Evolutionary conservation across 164 flowering plant genomes (phyloP).

Genomic region (Berberis vulgaris): DNA sequence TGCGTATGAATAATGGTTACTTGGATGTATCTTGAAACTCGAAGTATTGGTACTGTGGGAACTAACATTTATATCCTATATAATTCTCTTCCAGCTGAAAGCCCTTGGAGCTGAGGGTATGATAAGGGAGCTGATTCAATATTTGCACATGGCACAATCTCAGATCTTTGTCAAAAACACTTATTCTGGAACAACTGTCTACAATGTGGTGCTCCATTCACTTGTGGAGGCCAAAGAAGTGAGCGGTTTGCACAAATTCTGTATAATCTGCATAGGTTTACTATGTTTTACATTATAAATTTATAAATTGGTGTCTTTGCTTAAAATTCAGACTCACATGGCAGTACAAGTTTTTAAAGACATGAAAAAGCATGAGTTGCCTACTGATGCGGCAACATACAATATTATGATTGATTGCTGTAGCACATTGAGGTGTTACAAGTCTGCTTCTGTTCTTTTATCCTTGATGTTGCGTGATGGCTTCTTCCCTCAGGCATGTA

Average conservation of each 20-base stretch:
- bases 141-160: constrained; percentile 37
- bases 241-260: constrained; percentile 11
- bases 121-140: constrained; percentile 44
- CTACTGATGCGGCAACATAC: constrained; percentile 53
- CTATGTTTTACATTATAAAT: background rate
- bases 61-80: background rate
- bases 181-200: constrained; percentile 26
- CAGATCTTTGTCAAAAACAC: constrained; percentile 20
- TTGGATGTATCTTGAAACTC: background rate
- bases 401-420: constrained; percentile 80
- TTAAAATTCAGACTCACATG: constrained; percentile 45
- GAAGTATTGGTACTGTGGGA: background rate
- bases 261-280: background rate
- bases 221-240: constrained; percentile 72
- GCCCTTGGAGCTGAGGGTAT: constrained; percentile 85
- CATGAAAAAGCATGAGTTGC: constrained; percentile 44
- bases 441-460: constrained; percentile 57
- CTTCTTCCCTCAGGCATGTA: constrained; percentile 28
- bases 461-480: constrained; percentile 87
- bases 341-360: constrained; percentile 51
- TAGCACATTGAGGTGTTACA: constrained; percentile 37
- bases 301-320: constrained; percentile 3
- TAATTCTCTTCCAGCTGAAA: constrained; percentile 41
- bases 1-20: background rate
- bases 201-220: constrained; percentile 60